Evolutionary conservation across 148 eudicot genomes (phyloP), one percentile per base, ranked within the genome.

Genomic region (Fagopyrum homotropicum): DNA sequence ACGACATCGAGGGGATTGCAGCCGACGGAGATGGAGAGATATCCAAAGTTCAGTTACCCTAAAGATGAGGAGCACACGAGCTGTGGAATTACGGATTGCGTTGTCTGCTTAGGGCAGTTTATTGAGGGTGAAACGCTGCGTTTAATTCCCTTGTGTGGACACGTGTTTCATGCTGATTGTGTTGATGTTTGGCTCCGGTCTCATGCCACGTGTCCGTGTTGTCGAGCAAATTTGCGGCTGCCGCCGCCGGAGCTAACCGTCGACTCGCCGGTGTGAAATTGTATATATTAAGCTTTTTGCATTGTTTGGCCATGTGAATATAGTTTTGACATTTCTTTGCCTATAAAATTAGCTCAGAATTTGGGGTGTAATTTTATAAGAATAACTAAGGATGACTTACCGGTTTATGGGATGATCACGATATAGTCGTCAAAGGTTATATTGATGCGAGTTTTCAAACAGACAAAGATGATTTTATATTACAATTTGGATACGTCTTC

Each of bases 151-250:
- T 78, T 77, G 14, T 88, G 91, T 75, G 86, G 84, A 17, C 91
- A 88, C 68, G 91, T 88, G 50, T 88, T 88, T 50, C 91, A 88
- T 47, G 82, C 86, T 1, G 87, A 86, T 16, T 88, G 91, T 57
- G 84, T 88, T 14, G 91, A 84, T 30, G 83, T 78, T 2, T 88
- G 91, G 91, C 83, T 88, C 26, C 75, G 35, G 7, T 79, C 82
- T 0, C 89, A 86, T 75, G 79, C 82, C 3, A 88, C 87, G 4
- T 88, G 91, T 60, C 91, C 91, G 9, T 87, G 84, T 4, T 88
- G 91, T 59, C 82, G 89, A 0, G 80, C 87, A 1, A 72, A 86
- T 15, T 15, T 66, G 71, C 35, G 6, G 17, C 19, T 5, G 12
- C 19, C 9, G 47, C 71, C 47, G 19, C 47, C 47, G 7, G 47